Conservation (phyloP, 148 eudicot genomes). For the Fagopyrum esculentum region DNA sequence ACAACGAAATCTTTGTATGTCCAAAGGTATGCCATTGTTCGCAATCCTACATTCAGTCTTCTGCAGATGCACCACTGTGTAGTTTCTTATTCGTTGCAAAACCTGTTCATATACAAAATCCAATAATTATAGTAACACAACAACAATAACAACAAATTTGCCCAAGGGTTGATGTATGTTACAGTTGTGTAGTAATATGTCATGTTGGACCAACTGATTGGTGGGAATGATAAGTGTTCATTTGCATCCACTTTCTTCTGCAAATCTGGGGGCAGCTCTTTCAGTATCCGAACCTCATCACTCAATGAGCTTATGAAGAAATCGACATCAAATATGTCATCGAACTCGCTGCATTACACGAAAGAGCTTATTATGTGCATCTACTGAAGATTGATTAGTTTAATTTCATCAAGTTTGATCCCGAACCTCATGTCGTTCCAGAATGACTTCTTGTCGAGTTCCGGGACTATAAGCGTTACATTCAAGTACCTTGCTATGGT, state of each 20-base stretch:
- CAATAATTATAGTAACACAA: neutral
- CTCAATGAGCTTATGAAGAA: constrained; percentile 83
- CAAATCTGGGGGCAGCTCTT: constrained; percentile 65
- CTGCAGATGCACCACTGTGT: constrained; percentile 74
- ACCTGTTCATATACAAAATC: constrained; percentile 40
- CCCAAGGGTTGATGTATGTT: constrained; percentile 25
- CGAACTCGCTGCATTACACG: constrained; percentile 61
- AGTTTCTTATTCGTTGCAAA: constrained; percentile 64
- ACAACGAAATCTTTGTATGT: constrained; percentile 84
- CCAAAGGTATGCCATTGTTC: constrained; percentile 70
- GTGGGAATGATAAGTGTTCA: constrained; percentile 62
- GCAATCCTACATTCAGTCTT: constrained; percentile 80
- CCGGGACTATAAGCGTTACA: constrained; percentile 87
- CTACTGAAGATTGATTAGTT: neutral
- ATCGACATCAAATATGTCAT: constrained; percentile 78
- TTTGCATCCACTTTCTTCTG: constrained; percentile 39
- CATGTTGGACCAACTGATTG: constrained; percentile 92
- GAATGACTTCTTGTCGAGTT: constrained; percentile 93
- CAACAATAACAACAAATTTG: no score
- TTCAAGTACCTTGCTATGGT: constrained; percentile 80
- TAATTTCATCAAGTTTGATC: neutral
- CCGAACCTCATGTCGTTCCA: constrained; percentile 89
- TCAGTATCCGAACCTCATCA: constrained; percentile 74
- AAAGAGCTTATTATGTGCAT: neutral
- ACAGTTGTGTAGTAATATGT: constrained; percentile 42